phyloP scores from a whole-genome alignment of 2,329 filamentous ascomycete species.

The Clonostachys chloroleuca region DNA sequence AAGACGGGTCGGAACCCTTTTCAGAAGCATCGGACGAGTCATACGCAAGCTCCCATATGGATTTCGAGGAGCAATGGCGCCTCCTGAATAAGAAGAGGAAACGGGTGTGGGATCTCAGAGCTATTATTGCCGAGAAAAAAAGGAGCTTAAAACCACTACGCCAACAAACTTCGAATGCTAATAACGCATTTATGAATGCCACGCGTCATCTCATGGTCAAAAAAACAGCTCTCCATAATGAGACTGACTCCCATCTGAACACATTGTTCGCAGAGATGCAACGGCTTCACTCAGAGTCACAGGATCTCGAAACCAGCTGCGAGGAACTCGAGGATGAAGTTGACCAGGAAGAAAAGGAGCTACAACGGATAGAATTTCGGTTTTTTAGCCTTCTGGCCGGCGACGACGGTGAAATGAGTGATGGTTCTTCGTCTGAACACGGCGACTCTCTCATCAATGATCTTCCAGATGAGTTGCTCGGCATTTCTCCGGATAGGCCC shows the following conservation, averaged over 20 bases:
- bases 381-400: slow-evolving; percentile 30
- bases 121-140: slow-evolving; percentile 22
- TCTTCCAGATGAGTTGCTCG: slow-evolving; percentile 23
- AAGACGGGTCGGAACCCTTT: background rate
- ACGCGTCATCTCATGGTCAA: slow-evolving; percentile 28
- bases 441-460: slow-evolving; percentile 4
- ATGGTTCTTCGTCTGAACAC: slow-evolving; percentile 1
- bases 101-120: slow-evolving; percentile 17
- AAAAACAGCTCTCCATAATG: slow-evolving; percentile 9
- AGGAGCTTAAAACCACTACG: slow-evolving; percentile 22
- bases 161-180: slow-evolving; percentile 23
- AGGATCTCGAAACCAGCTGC: slow-evolving; percentile 25
- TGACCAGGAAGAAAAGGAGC: slow-evolving; percentile 26
- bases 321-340: slow-evolving; percentile 25
- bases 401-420: slow-evolving; percentile 10
- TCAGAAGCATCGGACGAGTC: slow-evolving; percentile 5
- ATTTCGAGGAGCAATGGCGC: slow-evolving; percentile 26
- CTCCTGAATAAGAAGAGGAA: slow-evolving; percentile 25
- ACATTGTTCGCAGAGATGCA: slow-evolving; percentile 27
- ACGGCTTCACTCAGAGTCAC: slow-evolving; percentile 27
- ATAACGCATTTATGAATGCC: slow-evolving; percentile 33
- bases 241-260: slow-evolving; percentile 15
- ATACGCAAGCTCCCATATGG: slow-evolving; percentile 15
- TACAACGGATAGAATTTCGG: slow-evolving; percentile 26
- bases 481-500: slow-evolving; percentile 25